A percentile compares a stretch with the other conserved stretches of the same genome.
Evolutionary conservation across 2,329 filamentous ascomycete genomes (phyloP).

Genomic region (Lasiodiplodia hormozganensis): DNA sequence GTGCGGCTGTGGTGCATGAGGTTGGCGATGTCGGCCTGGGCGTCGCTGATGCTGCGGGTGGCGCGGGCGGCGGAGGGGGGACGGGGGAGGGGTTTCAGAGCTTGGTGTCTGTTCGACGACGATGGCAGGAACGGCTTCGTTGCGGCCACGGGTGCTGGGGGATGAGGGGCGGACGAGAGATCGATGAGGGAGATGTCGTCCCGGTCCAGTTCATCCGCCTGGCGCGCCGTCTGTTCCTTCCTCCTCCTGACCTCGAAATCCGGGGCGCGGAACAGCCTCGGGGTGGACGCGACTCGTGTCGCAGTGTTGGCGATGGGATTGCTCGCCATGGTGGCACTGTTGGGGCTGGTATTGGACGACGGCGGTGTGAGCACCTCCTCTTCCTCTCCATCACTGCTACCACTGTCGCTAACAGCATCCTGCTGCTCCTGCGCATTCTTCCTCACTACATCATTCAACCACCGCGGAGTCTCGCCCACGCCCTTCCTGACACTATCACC

Average conservation of each 20-base stretch:
- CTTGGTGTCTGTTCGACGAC: not conserved
- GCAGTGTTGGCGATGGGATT: too few relatives aligned
- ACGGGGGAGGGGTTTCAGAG: not conserved
- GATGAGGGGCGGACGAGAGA: not conserved
- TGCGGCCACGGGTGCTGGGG: not conserved
- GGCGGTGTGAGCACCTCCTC: not conserved
- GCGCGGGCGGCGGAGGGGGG: not conserved
- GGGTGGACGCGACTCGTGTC: too few relatives aligned
- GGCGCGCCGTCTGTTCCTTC: not conserved
- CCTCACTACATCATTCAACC: too few relatives aligned
- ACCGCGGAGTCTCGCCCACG: too few relatives aligned
- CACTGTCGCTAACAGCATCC: not conserved
- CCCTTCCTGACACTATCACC: too few relatives aligned
- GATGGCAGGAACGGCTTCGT: not conserved
- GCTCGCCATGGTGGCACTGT: too few relatives aligned
- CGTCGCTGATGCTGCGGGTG: slow-evolving; percentile 12
- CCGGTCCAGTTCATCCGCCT: not conserved
- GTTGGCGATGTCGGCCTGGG: slow-evolving; percentile 15
- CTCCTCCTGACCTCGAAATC: not conserved
- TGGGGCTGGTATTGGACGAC: not conserved
- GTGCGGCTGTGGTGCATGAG: not conserved
- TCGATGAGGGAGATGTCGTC: not conserved
- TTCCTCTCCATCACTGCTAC: not conserved
- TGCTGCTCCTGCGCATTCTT: not conserved
- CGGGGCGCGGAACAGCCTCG: not conserved